Percentiles rank a stretch among this genome's conserved stretches.
These are phyloP conservation scores for Picea mariana DNA, from an alignment of 83 land plant species.

Conservation along the genomic window DNA sequence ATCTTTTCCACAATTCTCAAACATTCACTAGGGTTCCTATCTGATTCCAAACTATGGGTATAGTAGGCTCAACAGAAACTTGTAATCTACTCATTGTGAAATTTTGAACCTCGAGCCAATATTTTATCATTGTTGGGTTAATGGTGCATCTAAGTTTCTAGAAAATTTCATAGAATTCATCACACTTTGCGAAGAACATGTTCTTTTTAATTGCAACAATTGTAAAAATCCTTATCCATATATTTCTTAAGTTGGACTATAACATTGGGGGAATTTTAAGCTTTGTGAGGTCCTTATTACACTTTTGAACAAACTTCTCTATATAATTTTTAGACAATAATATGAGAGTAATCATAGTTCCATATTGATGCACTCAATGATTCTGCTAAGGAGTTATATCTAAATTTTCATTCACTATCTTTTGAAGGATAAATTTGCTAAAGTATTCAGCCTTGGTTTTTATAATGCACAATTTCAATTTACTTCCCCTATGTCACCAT, in stretches of 20 bases:
- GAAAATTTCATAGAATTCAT: no score
- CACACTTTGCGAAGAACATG: background rate
- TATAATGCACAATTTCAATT: no score
- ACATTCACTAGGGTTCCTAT: background rate
- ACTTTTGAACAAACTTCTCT: background rate
- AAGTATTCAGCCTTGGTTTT: no score
- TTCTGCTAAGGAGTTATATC: background rate
- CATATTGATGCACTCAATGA: no score
- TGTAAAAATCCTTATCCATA: background rate
- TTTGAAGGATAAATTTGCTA: no score
- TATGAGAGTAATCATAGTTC: background rate
- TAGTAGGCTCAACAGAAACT: background rate
- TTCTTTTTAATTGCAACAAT: no score
- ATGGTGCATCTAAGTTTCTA: background rate
- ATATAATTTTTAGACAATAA: background rate
- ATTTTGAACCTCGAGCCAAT: background rate
- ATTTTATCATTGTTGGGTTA: background rate
- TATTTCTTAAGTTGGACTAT: background rate
- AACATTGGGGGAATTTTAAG: background rate
- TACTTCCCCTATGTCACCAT: background rate
- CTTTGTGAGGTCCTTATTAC: background rate
- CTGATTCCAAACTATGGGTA: background rate
- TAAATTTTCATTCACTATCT: no score
- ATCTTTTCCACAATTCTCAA: background rate
- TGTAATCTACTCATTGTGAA: background rate